Conservation (phyloP, 352 stramenopile species). For the Pythium brassicae region DNA sequence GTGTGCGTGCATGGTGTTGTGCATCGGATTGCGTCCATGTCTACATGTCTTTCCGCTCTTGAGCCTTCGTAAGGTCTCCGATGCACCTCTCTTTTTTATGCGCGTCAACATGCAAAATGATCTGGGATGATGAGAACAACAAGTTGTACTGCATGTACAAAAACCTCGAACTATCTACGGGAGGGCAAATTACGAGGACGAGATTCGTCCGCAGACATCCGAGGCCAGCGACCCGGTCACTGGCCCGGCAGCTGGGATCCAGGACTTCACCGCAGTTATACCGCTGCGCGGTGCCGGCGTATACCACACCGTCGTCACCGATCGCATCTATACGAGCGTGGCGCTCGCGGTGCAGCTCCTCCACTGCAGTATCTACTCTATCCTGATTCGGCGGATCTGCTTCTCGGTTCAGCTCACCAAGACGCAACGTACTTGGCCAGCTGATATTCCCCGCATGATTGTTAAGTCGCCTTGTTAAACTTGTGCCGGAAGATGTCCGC, state of each 20-base stretch:
- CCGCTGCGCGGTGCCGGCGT: neutral
- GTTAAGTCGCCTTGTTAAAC: neutral
- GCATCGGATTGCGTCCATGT: neutral
- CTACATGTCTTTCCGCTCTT: neutral
- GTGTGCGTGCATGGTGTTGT: neutral
- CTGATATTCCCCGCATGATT: too few relatives aligned
- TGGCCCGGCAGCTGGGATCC: too few relatives aligned
- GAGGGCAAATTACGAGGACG: neutral
- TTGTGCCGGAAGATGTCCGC: neutral
- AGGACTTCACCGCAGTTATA: neutral
- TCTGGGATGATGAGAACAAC: neutral
- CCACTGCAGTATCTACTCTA: neutral
- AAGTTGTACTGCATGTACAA: too few relatives aligned
- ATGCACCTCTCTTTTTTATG: neutral
- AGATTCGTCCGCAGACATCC: too few relatives aligned
- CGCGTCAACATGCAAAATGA: neutral
- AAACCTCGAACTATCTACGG: neutral
- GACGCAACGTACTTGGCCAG: neutral
- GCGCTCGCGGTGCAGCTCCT: neutral
- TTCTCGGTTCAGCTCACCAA: neutral
- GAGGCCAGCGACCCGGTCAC: too few relatives aligned
- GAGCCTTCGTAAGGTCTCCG: too few relatives aligned
- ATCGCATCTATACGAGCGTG: neutral
- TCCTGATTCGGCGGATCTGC: neutral
- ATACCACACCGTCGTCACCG: neutral